Conservation (phyloP, 2,329 filamentous ascomycete species). For the Chalaropsis thielavioides region DNA sequence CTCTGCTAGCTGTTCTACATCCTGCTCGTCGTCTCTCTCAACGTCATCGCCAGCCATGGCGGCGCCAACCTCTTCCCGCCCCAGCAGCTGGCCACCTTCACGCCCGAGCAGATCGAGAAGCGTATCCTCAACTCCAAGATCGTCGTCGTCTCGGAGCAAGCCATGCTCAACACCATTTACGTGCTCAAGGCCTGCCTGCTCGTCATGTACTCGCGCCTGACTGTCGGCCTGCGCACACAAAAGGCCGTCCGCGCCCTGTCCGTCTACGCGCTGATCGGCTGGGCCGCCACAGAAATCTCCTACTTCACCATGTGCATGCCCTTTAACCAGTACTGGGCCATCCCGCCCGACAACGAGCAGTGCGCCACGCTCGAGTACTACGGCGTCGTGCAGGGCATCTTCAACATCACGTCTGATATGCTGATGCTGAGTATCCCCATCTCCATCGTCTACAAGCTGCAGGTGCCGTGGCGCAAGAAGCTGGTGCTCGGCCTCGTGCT, state of each 20-base stretch:
- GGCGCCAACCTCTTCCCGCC: constrained; percentile 15
- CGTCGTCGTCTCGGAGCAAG: constrained; percentile 46
- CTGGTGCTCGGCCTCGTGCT: constrained; percentile 35
- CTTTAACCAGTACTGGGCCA: constrained; percentile 42
- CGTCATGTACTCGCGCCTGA: constrained; percentile 32
- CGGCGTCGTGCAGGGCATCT: constrained; percentile 41
- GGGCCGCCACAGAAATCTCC: constrained; percentile 36
- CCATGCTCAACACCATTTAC: constrained; percentile 46
- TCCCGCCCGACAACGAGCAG: constrained; percentile 38
- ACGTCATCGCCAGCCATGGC: constrained; percentile 12
- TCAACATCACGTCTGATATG: constrained; percentile 47
- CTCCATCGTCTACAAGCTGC: constrained; percentile 36
- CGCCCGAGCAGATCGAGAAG: constrained; percentile 23
- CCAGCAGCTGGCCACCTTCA: constrained; percentile 15
- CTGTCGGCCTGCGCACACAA: constrained; percentile 33
- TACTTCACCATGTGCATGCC: constrained; percentile 39
- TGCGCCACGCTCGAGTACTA: constrained; percentile 43
- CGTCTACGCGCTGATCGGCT: constrained; percentile 33
- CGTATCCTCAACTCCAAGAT: constrained; percentile 43
- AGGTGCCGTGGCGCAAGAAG: constrained; percentile 38
- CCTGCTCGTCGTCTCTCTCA: constrained; percentile 25
- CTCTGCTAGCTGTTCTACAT: constrained; percentile 30
- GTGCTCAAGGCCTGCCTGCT: constrained; percentile 42
- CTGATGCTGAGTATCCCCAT: constrained; percentile 45
- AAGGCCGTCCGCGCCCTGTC: constrained; percentile 35